A percentile compares a stretch with the other conserved stretches of the same genome.
These are phyloP conservation scores for Avena atlantica DNA, from an alignment of 176 grass and related monocot species.

Conservation along the genomic window DNA sequence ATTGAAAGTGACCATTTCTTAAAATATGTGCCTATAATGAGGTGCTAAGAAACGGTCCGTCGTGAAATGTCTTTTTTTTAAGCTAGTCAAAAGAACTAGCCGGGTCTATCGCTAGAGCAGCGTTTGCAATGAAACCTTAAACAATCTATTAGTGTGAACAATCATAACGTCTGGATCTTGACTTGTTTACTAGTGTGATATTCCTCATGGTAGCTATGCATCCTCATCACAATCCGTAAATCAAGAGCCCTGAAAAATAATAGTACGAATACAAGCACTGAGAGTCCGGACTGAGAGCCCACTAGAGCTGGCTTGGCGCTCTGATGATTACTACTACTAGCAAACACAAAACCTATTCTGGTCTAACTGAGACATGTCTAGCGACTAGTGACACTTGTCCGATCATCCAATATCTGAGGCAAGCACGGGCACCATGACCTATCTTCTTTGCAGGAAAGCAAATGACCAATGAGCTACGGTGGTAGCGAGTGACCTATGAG, in stretches of 20 bases:
- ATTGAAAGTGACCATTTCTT: no score
- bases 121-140: neutral
- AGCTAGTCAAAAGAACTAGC: no score
- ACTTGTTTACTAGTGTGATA: neutral
- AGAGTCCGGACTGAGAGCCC: neutral
- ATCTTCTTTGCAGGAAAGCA: conserved; percentile 23
- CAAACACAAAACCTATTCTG: neutral
- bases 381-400: neutral
- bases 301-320: neutral
- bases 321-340: conserved; percentile 2
- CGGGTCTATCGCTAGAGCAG: neutral
- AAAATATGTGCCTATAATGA: no score
- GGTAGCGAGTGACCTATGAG: conserved; percentile 44
- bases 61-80: no score
- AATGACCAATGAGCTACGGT: neutral
- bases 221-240: neutral
- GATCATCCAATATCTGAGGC: neutral
- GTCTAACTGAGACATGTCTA: neutral
- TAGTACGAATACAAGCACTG: neutral
- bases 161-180: neutral
- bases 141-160: neutral
- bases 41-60: no score
- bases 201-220: neutral
- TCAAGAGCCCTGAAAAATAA: neutral
- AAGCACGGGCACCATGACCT: neutral